Evolutionary conservation across 2,329 filamentous ascomycete genomes (phyloP), one percentile per base, ranked within the genome.

Genomic region (Myriosclerotinia scirpicola): DNA sequence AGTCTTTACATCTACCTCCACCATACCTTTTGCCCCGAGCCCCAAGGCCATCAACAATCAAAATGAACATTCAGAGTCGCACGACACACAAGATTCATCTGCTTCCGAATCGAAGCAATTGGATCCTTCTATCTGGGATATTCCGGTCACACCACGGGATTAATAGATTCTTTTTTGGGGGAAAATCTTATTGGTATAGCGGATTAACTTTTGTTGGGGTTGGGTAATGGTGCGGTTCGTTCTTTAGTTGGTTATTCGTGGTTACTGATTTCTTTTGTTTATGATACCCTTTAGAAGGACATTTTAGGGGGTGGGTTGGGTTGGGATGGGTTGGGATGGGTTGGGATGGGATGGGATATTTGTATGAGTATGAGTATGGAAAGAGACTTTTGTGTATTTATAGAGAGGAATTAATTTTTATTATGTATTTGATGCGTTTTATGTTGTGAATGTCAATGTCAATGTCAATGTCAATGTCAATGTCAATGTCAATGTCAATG

Each of bases 81-180:
- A 66, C 58, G 61, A 9, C 44, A 55, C 58, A 48, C 40, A 48
- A 36, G 56, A 65, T 54, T 38, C 56, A 36, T 22, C 36, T 26
- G 26, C 48, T 38, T n/a, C 42, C 9, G 50, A 68, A 26, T 44
- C 54, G 38, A 58, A 54, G 26, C 54, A 67, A 36, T 48, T 67
- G 34, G 71, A 69, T 26, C 60, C 68, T 46, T 74, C 74, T 15
- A 71, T 77, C 17, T 77, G 73, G 75, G 75, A 76, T 26, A 70
- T 79, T 55, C 78, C 77, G 5, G 77, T 77, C 64, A 78, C 78
- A 15, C 77, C 77, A 12, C 59, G 42, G 38, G 69, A 67, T 38
- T 20, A 60, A 60, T 60, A 50, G 30, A 50, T 50, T 40, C 30
- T 60, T 50, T 14, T 60, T 50, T 14, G 8, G 4, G 26, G 14